These are phyloP conservation scores for Curvularia sp. DNA, from an alignment of 2,329 filamentous ascomycete genomes.

Conservation along the genomic window DNA sequence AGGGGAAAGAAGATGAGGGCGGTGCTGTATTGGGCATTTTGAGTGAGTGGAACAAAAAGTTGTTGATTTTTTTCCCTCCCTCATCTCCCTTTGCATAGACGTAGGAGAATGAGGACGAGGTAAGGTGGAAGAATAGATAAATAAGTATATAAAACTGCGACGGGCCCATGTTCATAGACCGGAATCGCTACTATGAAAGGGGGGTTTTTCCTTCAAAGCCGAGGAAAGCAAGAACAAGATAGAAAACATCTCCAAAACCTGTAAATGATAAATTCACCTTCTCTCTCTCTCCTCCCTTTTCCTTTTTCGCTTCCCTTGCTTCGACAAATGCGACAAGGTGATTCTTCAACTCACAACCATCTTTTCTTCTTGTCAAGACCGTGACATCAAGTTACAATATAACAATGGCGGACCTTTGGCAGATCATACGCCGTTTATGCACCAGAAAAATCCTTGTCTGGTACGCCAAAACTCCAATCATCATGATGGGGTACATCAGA, in stretches of 20 bases:
- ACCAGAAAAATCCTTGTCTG: not conserved
- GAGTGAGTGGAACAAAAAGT: no score
- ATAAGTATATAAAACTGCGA: not conserved
- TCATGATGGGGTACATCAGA: not conserved
- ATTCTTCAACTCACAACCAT: not conserved
- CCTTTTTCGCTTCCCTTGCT: not conserved
- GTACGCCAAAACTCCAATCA: constrained; percentile 11
- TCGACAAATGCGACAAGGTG: not conserved
- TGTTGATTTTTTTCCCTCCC: not conserved
- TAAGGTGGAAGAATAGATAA: not conserved
- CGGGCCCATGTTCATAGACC: not conserved
- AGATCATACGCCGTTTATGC: constrained; percentile 1
- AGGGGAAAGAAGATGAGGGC: no score
- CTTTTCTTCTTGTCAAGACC: not conserved
- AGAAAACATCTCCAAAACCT: not conserved
- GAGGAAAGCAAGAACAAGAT: not conserved
- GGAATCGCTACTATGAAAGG: not conserved
- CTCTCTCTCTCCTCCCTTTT: not conserved
- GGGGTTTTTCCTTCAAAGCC: not conserved
- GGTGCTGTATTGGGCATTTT: not conserved
- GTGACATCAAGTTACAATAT: not conserved
- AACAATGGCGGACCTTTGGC: not conserved
- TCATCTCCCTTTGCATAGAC: not conserved
- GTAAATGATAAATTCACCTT: not conserved
- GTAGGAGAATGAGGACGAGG: not conserved